Conservation (phyloP, 495 filamentous ascomycete species). For the Penicillium verhagenii region DNA sequence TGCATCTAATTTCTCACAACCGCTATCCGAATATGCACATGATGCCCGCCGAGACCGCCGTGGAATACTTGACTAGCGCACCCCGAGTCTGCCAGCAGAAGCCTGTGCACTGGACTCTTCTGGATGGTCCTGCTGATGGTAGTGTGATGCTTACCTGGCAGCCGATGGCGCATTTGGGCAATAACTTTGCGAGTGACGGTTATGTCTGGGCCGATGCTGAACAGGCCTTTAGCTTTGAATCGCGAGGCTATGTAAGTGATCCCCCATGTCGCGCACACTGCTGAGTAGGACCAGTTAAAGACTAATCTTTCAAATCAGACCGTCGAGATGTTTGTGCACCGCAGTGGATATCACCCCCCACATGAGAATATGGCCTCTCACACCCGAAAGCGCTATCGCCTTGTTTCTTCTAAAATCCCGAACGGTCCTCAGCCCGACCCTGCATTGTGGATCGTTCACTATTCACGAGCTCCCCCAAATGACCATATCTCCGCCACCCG, state of each 20-base stretch:
- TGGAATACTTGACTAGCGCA: conserved; percentile 75
- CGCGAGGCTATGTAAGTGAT: conserved; percentile 70
- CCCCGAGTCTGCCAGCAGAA: conserved; percentile 71
- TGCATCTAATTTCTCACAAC: conserved; percentile 78
- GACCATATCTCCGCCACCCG: conserved; percentile 66
- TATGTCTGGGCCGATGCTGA: conserved; percentile 86
- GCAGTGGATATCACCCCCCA: conserved; percentile 68
- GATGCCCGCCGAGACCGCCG: conserved; percentile 66
- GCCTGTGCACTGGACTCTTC: conserved; percentile 88
- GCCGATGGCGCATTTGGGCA: conserved; percentile 61
- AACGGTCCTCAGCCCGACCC: conserved; percentile 69
- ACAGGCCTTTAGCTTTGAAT: conserved; percentile 63
- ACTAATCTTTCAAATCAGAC: conserved; percentile 36
- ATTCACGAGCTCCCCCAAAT: conserved; percentile 66
- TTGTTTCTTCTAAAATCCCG: conserved; percentile 61
- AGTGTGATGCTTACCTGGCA: conserved; percentile 85
- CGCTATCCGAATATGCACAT: conserved; percentile 66
- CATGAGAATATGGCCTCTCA: conserved; percentile 71
- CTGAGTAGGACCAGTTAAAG: neutral
- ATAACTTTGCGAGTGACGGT: conserved; percentile 82
- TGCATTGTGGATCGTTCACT: conserved; percentile 92
- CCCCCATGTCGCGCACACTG: conserved; percentile 1
- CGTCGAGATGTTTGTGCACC: conserved; percentile 82
- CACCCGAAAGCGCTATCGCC: conserved; percentile 76
- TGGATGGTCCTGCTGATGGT: conserved; percentile 77